These are phyloP conservation scores for Fusarium camptoceras DNA, from an alignment of 2,329 filamentous ascomycete genomes.

Conservation along the genomic window DNA sequence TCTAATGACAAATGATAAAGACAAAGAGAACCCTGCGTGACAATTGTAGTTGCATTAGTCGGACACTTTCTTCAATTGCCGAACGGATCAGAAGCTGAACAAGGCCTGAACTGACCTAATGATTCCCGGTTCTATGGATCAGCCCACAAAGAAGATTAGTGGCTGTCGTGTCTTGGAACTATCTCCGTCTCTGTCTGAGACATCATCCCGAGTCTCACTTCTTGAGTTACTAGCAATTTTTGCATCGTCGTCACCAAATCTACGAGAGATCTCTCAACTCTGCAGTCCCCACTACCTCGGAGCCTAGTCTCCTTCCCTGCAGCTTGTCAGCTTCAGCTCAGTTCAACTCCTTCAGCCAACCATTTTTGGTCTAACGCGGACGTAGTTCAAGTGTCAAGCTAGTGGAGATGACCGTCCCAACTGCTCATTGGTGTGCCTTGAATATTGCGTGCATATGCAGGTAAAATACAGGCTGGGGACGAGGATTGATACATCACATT, in stretches of 20 bases:
- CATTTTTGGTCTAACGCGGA: slow-evolving; percentile 20
- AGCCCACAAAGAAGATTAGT: slow-evolving; percentile 5
- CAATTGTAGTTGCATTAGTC: slow-evolving; percentile 22
- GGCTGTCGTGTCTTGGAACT: slow-evolving; percentile 37
- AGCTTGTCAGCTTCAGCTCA: slow-evolving; percentile 27
- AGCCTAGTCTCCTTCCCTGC: slow-evolving; percentile 27
- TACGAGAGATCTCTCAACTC: slow-evolving; percentile 5
- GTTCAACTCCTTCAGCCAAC: slow-evolving; percentile 24
- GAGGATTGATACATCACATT: slow-evolving; percentile 18
- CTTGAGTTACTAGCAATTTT: slow-evolving; percentile 10
- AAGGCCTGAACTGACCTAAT: slow-evolving; percentile 13
- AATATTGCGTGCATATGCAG: slow-evolving; percentile 20
- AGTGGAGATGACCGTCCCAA: slow-evolving; percentile 29
- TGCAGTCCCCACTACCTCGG: not conserved
- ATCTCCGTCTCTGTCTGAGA: slow-evolving; percentile 14
- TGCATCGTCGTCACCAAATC: slow-evolving; percentile 28
- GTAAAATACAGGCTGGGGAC: not conserved
- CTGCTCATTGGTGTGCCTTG: slow-evolving; percentile 28
- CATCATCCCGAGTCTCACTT: slow-evolving; percentile 17
- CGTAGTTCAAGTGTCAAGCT: slow-evolving; percentile 6
- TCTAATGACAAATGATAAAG: slow-evolving; percentile 7
- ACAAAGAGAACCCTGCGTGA: not conserved
- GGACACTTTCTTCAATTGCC: slow-evolving; percentile 35
- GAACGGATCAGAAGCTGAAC: slow-evolving; percentile 11
- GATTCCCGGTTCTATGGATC: slow-evolving; percentile 30